A percentile compares a stretch with the other conserved stretches of the same genome.
These are phyloP conservation scores for Tricholoma bakamatsutake DNA, from an alignment of 768 basidiomycete species.

Conservation along the genomic window DNA sequence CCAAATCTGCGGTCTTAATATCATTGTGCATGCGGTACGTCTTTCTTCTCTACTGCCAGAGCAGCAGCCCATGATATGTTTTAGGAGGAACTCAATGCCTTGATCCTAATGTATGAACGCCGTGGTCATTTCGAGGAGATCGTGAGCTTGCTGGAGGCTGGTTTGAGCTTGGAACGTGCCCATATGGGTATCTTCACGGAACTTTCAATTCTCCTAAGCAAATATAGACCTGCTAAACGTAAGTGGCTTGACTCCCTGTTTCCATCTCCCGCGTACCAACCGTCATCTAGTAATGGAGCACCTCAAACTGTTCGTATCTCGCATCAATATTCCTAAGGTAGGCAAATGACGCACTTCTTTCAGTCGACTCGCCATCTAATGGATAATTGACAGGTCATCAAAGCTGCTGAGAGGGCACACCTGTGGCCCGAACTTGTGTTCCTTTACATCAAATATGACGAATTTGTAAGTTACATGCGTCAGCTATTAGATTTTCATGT, in stretches of 20 bases:
- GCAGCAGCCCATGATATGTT: constrained; percentile 8
- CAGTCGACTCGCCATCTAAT: background rate
- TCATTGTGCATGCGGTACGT: constrained; percentile 83
- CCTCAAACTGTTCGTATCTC: constrained; percentile 89
- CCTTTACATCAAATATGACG: constrained; percentile 97
- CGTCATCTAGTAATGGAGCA: constrained; percentile 86
- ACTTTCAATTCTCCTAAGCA: constrained; percentile 86
- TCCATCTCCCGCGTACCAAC: background rate
- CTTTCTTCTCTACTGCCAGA: background rate
- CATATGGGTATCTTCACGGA: constrained; percentile 99
- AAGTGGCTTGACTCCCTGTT: constrained; percentile 24
- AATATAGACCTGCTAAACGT: constrained; percentile 92
- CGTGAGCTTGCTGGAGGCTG: constrained; percentile 86
- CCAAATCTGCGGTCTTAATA: constrained; percentile 97
- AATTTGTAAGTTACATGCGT: constrained; percentile 54
- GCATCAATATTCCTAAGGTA: constrained; percentile 97
- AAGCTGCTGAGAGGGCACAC: constrained; percentile 92
- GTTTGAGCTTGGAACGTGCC: constrained; percentile 92
- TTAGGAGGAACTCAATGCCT: constrained; percentile 70
- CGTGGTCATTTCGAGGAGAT: constrained; percentile 94
- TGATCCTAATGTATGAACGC: constrained; percentile 83
- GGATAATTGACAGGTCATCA: constrained; percentile 62
- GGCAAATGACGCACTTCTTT: background rate
- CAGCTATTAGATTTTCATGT: background rate
- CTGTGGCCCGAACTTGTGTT: constrained; percentile 99